Base-by-base conservation (phyloP, 345 rosid species). In the Lagerstroemia speciosa region DNA sequence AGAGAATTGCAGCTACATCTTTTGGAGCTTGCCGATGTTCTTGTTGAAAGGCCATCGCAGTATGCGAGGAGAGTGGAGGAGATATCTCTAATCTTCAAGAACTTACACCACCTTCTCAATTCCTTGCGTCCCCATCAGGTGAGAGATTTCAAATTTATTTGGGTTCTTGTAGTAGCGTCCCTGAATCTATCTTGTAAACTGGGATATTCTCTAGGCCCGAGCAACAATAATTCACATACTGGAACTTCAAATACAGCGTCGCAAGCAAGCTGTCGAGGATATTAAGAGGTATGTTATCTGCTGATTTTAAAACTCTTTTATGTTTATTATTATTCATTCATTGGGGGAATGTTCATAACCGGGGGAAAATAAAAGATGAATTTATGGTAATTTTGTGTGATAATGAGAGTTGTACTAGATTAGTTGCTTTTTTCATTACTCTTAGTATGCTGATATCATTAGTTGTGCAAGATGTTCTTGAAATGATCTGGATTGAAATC, bases 121-220 rank as follows among this genome's bases (percentile, higher is more conserved):
- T 93, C 93, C 20, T 80, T 91, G 75, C 90, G 96, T 43, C 97
- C 97, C 52, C 99, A 93, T 81, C 96, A 93, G 88, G 97, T 87
- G 53, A 65, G 24, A 22, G 22, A 17, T 45, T 45, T 45, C n/a
- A 45, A 3, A 45, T 45, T 15, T 11, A 15, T 15, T 45, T 12
- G 3, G 4, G 16, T 45, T 0, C 50, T 45, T 45, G 16, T 19
- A 14, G 16, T 3, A 3, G 1, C 19, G 5, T 12, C 37, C 41
- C 24, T 70, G 0, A 16, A 19, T 9, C 37, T 34, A 17, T 61
- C 43, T 30, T 43, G 6, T n/a, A 31, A 33, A 37, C 37, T 10
- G 26, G 20, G 72, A 67, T 32, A 34, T 29, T 55, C 43, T 38
- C 15, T 76, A 93, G 98, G 97, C 96, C 26, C 85, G 96, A 74